Evolutionary conservation across 2,329 filamentous ascomycete genomes (phyloP), one percentile per base, ranked within the genome.

Genomic region (Cadophora gregata): DNA sequence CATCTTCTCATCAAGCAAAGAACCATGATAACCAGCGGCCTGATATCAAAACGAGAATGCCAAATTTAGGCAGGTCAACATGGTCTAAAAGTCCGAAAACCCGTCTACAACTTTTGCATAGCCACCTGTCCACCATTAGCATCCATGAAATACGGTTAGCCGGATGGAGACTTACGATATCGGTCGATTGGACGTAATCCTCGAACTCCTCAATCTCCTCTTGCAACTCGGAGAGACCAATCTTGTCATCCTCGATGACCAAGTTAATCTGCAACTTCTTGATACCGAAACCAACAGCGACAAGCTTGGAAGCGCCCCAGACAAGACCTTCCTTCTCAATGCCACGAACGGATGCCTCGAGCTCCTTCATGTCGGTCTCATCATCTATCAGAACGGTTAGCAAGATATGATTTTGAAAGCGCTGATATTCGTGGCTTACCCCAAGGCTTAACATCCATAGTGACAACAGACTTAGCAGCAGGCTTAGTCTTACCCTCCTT

Each of bases 211-310:
- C 87, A 77, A 98, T 96, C 85, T 92, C 78, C 79, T 93, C 89
- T 86, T 97, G 88, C 75, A 99, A 90, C 71, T 97, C 95, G 75
- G 90, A 88, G 72, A 92, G 81, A 74, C 92, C 94, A 79, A 99
- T 81, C 88, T 97, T 97, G 74, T 98, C 95, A 80, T 99, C 96
- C 86, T 98, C 96, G 73, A 98, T 85, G 76, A 98, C 93, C 75
- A 98, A 83, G 90, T 93, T 98, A 86, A 99, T 97, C 88, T 98
- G 95, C 72, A 99, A 90, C 89, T 98, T 98, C 88, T 92, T 96
- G 86, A 99, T 96, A 86, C 96, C 96, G 87, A 93, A 99, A 78
- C 94, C 95, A 77, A 99, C 90, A 73, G 94, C 81, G 62, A 97
- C 90, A 73, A 97, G 85, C 86, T 96, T 92, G 81, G 92, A 94